Evolutionary conservation across 2,329 filamentous ascomycete genomes (phyloP).

Genomic region (Botryosphaeria dothidea): DNA sequence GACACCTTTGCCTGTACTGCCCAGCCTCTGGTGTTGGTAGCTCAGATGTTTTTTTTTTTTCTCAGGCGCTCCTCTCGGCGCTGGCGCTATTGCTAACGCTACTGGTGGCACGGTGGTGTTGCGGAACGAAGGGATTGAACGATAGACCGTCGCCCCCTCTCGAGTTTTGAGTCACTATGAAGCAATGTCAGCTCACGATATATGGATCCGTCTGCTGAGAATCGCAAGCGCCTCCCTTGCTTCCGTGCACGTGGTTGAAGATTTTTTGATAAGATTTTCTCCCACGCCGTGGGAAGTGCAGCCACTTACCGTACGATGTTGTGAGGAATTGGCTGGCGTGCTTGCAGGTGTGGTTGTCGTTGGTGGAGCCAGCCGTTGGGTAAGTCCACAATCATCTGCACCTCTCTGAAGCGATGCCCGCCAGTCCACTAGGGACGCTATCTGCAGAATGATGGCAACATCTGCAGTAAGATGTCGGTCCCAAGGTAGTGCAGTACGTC

Average conservation of each 20-base stretch:
- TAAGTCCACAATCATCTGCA: too few species aligned
- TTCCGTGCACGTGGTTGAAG: not conserved
- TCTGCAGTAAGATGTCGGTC: too few species aligned
- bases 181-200: not conserved
- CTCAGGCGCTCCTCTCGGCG: too few species aligned
- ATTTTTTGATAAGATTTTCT: not conserved
- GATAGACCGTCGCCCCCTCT: not conserved
- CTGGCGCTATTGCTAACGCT: not conserved
- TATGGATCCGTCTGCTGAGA: not conserved
- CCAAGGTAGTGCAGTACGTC: too few species aligned
- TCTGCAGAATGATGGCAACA: too few species aligned
- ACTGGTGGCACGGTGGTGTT: not conserved
- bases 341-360: too few species aligned
- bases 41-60: too few species aligned
- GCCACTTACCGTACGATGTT: not conserved
- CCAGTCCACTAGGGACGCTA: too few species aligned
- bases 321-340: too few species aligned
- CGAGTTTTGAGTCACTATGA: not conserved
- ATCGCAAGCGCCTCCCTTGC: not conserved
- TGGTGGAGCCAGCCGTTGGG: too few species aligned
- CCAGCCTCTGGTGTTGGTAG: too few species aligned
- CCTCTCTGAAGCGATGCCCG: too few species aligned
- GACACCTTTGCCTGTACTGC: not conserved
- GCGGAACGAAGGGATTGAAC: not conserved
- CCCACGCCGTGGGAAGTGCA: not conserved